Base-by-base conservation (phyloP, 1,284 basidiomycete genomes). In the Mycosarcoma maydis region DNA sequence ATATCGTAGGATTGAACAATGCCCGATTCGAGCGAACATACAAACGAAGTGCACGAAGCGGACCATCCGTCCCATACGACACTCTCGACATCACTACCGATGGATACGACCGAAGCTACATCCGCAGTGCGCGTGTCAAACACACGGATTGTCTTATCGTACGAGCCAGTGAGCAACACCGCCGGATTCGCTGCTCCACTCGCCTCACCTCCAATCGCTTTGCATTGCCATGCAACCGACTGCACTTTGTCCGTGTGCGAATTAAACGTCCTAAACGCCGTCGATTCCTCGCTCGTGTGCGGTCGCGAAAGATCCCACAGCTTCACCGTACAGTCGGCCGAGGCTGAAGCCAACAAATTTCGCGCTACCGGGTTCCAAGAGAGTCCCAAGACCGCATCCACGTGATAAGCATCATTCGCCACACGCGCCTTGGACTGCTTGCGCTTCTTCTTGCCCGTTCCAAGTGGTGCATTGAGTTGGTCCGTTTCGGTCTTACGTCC, bases 21-120 rank as follows among this genome's bases (percentile, higher is more conserved):
- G 23, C 66, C 52, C 26, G 56, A 60, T 49, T 69, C 56, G 36
- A 42, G 33, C 82, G 90, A 81, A 69, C 95, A 94, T 76, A 93
- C 93, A 85, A 98, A 98, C 4, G 87, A 86, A 64, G 90, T 87
- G 5, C 86, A 86, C 61, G 90, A 87, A 3, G 86, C 86, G 54
- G 92, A 89, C 91, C 92, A 97, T 45, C 94, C 95, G 84, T 98
- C 94, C 96, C 96, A 98, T 64, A 90, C 85, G 37, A 98, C 84
- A 41, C 91, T 90, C 83, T 99, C 95, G 13, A 98, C 93, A 83
- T 98, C 95, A 46, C 90, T 90, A 6, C 89, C 91, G 10, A 97
- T 86, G 11, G 88, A 84, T 10, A 90, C 90, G 24, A 88, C 90
- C 4, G 94, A 89, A 38, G 91, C 90, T 32, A 83, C 82, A 46